Conservation (phyloP, 176 grass and related monocot genomes). For the Oryza glaberrima region DNA sequence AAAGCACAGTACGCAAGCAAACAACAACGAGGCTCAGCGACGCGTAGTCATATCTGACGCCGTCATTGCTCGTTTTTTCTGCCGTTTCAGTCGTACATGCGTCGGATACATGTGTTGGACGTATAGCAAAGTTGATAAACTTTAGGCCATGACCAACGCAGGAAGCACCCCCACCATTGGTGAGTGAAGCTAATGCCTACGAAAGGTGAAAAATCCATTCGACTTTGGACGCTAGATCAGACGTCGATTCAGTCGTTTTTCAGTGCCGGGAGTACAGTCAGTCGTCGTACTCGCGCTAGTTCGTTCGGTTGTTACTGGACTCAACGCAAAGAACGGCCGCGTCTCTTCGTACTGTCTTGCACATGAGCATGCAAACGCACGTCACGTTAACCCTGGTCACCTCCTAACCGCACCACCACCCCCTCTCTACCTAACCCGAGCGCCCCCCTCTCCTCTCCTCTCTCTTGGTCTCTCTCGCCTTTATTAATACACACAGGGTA, state of each 20-base stretch:
- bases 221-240: background rate
- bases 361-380: background rate
- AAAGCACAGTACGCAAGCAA: too few species aligned
- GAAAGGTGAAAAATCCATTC: background rate
- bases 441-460: background rate
- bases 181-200: background rate
- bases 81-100: too few species aligned
- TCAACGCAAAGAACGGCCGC: background rate
- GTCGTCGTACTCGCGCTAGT: background rate
- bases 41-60: too few species aligned
- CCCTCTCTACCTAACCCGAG: conserved; percentile 9
- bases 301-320: background rate
- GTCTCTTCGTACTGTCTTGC: background rate
- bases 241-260: background rate
- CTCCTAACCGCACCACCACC: conserved; percentile 38
- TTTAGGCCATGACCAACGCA: too few species aligned
- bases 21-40: too few species aligned
- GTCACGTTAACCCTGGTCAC: conserved; percentile 54
- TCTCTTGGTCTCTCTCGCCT: background rate
- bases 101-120: too few species aligned
- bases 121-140: too few species aligned
- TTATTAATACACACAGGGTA: conserved; percentile 59
- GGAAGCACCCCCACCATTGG: background rate
- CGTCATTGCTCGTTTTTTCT: too few species aligned
- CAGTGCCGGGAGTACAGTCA: background rate